Evolutionary conservation across 176 grass and related monocot species (phyloP).

Genomic region (Juncus inflexus): DNA sequence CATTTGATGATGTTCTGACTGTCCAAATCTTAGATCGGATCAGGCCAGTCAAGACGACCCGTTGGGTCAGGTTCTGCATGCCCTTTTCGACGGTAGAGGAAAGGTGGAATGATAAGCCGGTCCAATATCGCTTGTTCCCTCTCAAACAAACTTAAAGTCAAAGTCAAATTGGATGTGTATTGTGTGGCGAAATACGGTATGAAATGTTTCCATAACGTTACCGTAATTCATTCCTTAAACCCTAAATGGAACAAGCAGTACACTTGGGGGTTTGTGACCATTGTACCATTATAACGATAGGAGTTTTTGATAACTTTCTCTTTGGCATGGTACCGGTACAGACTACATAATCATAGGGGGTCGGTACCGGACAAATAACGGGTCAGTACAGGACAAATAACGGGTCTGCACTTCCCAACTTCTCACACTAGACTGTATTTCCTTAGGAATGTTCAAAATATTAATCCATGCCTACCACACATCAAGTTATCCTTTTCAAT

Average conservation of each 20-base stretch:
- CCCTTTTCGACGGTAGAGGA: conserved; percentile 58
- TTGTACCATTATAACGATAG: conserved; percentile 80
- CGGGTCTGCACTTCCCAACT: too few species aligned
- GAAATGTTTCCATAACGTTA: conserved; percentile 86
- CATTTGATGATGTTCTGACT: conserved; percentile 72
- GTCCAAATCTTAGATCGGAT: conserved; percentile 65
- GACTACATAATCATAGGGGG: conserved; percentile 10
- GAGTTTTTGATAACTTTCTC: conserved; percentile 77
- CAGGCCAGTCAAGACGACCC: conserved; percentile 52
- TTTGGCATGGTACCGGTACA: conserved; percentile 35
- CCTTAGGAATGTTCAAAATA: too few species aligned
- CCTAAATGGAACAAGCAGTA: conserved; percentile 92
- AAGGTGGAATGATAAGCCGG: conserved; percentile 73
- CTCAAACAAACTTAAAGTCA: conserved; percentile 39
- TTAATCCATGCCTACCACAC: too few species aligned
- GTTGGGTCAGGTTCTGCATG: conserved; percentile 52
- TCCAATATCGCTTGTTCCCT: conserved; percentile 58
- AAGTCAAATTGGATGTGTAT: conserved; percentile 38
- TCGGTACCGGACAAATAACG: conserved; percentile 38
- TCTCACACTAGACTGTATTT: too few species aligned
- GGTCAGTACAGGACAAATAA: conserved; percentile 65
- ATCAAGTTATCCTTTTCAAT: too few species aligned
- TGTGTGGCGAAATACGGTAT: conserved; percentile 89
- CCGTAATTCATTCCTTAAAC: conserved; percentile 49
- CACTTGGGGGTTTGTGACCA: conserved; percentile 92